A percentile compares a stretch with the other conserved stretches of the same genome.
Conservation (phyloP, 2,329 filamentous ascomycete genomes). For the Sclerotinia nivalis region DNA sequence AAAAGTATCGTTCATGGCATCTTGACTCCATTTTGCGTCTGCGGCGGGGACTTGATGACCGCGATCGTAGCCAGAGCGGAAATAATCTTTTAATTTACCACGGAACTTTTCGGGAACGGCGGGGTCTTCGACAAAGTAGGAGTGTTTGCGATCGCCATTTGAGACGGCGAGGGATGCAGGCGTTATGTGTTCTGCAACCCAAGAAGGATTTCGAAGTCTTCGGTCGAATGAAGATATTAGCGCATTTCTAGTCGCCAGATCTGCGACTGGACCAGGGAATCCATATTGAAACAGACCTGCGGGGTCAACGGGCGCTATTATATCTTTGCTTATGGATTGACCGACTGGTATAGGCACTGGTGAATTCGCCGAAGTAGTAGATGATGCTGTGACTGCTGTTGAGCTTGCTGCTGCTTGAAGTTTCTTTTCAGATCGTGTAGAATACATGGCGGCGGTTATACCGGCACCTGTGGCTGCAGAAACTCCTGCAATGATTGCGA, state of each 20-base stretch:
- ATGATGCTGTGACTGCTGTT: slow-evolving; percentile 31
- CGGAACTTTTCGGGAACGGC: slow-evolving; percentile 82
- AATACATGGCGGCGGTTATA: slow-evolving; percentile 67
- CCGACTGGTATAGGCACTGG: slow-evolving; percentile 37
- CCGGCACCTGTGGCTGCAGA: slow-evolving; percentile 76
- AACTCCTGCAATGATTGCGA: slow-evolving; percentile 74
- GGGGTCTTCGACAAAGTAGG: slow-evolving; percentile 78
- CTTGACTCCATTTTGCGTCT: slow-evolving; percentile 92
- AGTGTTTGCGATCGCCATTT: slow-evolving; percentile 82
- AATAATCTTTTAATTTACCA: slow-evolving; percentile 90
- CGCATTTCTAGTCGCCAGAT: slow-evolving; percentile 74
- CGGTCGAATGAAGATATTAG: slow-evolving; percentile 90
- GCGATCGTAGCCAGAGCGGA: slow-evolving; percentile 89
- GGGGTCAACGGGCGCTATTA: slow-evolving; percentile 65
- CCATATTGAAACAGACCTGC: slow-evolving; percentile 80
- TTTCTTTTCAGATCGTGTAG: slow-evolving; percentile 54
- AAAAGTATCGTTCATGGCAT: slow-evolving; percentile 94
- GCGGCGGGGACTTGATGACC: slow-evolving; percentile 97
- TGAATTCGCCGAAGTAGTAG: slow-evolving; percentile 36
- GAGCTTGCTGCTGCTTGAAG: slow-evolving; percentile 39
- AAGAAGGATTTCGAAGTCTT: slow-evolving; percentile 84
- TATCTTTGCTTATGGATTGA: slow-evolving; percentile 35
- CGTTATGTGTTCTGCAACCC: slow-evolving; percentile 97
- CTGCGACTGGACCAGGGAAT: slow-evolving; percentile 86
- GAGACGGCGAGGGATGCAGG: slow-evolving; percentile 73